A percentile compares a stretch with the other conserved stretches of the same genome.
phyloP scores from a whole-genome alignment of 805 yeast genomes.

The Diddensiella transvaalensis region DNA sequence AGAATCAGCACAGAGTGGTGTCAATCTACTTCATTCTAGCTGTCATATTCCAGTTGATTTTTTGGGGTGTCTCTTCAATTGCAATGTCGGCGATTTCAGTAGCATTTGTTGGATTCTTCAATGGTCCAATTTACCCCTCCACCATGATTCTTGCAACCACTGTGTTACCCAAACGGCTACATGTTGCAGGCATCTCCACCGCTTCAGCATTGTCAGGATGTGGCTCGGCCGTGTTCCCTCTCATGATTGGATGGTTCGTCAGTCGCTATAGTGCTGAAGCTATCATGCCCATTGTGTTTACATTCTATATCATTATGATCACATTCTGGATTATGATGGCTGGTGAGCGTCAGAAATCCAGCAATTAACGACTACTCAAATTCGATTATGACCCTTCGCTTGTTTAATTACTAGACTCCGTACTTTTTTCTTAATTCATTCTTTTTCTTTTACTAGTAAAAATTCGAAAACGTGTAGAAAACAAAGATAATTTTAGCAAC shows the following conservation, averaged over 20 bases:
- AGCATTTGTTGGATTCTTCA: conserved; percentile 51
- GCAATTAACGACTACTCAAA: too few species aligned
- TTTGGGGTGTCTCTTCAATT: conserved; percentile 49
- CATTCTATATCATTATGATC: conserved; percentile 11
- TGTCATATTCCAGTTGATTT: conserved; percentile 38
- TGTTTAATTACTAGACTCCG: too few species aligned
- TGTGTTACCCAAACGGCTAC: conserved; percentile 54
- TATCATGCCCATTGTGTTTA: conserved; percentile 15
- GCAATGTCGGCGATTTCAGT: conserved; percentile 44
- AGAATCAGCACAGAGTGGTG: conserved; percentile 24
- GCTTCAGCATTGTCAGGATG: conserved; percentile 77
- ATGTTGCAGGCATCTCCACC: conserved; percentile 66
- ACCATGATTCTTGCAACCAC: conserved; percentile 66
- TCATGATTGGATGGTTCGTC: conserved; percentile 49
- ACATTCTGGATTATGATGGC: conserved; percentile 14
- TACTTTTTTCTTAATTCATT: too few species aligned
- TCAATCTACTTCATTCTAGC: conserved; percentile 36
- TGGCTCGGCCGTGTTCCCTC: conserved; percentile 74
- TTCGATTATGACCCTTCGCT: too few species aligned
- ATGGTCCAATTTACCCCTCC: conserved; percentile 73
- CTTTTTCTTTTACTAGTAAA: too few species aligned
- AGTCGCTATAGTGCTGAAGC: conserved; percentile 14
- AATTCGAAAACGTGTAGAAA: too few species aligned
- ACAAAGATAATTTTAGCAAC: too few species aligned
- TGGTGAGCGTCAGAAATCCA: not conserved